Base-by-base conservation (phyloP, 352 stramenopile species). In the Blastocystis sp. region DNA sequence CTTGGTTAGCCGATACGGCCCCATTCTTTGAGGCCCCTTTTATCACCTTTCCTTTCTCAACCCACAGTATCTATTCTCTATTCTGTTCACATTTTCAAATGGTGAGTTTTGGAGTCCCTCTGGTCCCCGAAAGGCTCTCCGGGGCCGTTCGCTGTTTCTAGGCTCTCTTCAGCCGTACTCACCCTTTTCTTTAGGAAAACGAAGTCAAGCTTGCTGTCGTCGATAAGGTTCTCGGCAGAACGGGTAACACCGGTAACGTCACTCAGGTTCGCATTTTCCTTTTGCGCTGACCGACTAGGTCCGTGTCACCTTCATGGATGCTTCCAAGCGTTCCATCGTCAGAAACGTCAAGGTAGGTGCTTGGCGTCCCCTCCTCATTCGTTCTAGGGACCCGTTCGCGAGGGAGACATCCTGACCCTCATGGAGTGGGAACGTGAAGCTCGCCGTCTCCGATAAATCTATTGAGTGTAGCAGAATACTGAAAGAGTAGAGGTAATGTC, bases 381-480 rank as follows among this genome's bases (percentile, higher is more conserved):
- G 10, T 1, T 57, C 2, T 62, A 87, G 62, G 57, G 77, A 76
- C 77, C 62, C 24, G 24, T 87, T 42, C 48, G 76, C 52, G 63
- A 89, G 92, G 96, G 96, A 87, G 97, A 99, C 92, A 98, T 99
- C 91, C 91, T 99, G 70, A 98, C 94, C 93, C 93, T 99, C 89
- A 92, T 99, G 77, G 97, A 99, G 92, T 99, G 96, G 96, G 97
- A 99, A 93, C 95, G 97, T 92, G 97, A 99, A 92, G 97, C 97
- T 77, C 94, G 96, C 88, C 95, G 97, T 90, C 93, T 99, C 89
- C 93, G 97, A 94, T 99, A 99, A 95, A 92, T 90, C 48, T 45
- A 48, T 59, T 79, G 48, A 81, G 65, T 81, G 61, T 64, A 28
- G n/a, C 42, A 87, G 61, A 82, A 89, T 87, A 54, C 48, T 87